phyloP scores from a whole-genome alignment of 352 stramenopile genomes.

The Blastocystis sp. region DNA sequence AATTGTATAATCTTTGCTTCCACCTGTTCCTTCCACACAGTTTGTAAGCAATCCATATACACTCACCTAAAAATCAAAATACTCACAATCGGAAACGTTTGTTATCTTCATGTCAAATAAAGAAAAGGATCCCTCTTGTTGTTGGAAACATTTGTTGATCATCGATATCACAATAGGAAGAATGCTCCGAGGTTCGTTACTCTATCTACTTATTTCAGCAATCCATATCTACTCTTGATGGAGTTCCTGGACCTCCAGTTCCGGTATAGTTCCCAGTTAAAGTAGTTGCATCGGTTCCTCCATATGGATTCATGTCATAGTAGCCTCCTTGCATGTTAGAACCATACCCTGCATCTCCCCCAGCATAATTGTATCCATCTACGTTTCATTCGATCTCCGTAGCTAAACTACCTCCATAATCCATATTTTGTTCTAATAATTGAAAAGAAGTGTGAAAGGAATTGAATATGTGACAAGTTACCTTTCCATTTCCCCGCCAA shows the following conservation, averaged over 20 bases:
- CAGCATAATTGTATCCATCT: constrained; percentile 28
- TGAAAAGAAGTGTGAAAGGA: not conserved
- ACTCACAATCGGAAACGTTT: not conserved
- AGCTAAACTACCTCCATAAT: not conserved
- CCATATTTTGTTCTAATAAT: not conserved
- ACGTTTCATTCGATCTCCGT: not conserved
- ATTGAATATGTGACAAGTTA: not conserved
- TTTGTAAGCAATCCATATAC: constrained; percentile 29
- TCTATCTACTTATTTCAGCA: not conserved
- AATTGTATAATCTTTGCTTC: constrained; percentile 19
- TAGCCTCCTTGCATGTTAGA: not conserved
- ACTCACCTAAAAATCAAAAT: not conserved
- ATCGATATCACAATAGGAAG: constrained; percentile 58
- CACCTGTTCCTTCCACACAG: not conserved
- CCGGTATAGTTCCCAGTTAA: not conserved
- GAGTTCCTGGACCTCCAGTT: constrained; percentile 15
- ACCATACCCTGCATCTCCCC: constrained; percentile 6
- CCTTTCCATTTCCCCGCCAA: not conserved
- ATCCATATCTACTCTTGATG: not conserved
- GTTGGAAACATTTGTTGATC: not conserved
- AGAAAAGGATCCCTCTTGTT: constrained; percentile 4
- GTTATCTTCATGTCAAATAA: constrained; percentile 20
- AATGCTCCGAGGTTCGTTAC: not conserved
- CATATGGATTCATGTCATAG: not conserved
- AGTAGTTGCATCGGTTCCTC: not conserved